Percentiles rank a stretch among this genome's conserved stretches.
Conservation (phyloP, 1,139 yeast genomes). For the Kodamaea anthophila region DNA sequence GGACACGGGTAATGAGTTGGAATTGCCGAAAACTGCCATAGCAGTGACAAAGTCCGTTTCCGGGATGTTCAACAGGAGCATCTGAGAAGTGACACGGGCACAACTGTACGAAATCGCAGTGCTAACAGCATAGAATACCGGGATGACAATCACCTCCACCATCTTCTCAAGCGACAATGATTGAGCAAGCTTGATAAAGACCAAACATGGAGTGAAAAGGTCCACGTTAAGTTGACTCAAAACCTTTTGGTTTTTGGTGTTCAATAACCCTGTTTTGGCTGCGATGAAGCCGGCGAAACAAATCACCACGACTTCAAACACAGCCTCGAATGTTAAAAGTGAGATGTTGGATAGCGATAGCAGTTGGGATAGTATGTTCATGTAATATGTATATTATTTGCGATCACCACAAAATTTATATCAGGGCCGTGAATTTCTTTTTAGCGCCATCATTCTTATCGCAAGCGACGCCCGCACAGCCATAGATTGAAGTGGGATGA, state of each 20-base stretch:
- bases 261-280: conserved; percentile 54
- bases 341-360: conserved; percentile 53
- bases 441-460: conserved; percentile 3
- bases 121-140: conserved; percentile 61
- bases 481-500: too few relatives aligned
- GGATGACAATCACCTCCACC: conserved; percentile 65
- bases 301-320: conserved; percentile 66
- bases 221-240: conserved; percentile 68
- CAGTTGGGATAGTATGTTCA: conserved; percentile 8
- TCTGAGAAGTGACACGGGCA: conserved; percentile 42
- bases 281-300: conserved; percentile 69
- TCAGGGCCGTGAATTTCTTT: conserved; percentile 1
- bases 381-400: not conserved
- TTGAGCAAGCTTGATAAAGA: conserved; percentile 73
- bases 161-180: conserved; percentile 62
- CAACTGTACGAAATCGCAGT: conserved; percentile 57
- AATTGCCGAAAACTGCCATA: conserved; percentile 84
- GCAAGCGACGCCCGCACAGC: too few relatives aligned
- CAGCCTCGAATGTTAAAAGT: conserved; percentile 70
- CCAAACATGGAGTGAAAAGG: conserved; percentile 78
- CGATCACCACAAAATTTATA: not conserved
- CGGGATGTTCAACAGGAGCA: conserved; percentile 49
- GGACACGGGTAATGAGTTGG: conserved; percentile 76
- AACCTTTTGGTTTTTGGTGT: conserved; percentile 57
- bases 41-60: conserved; percentile 81